A percentile compares a stretch with the other conserved stretches of the same genome.
phyloP scores from a whole-genome alignment of 2,329 filamentous ascomycete species.

The Cercospora berteroae region DNA sequence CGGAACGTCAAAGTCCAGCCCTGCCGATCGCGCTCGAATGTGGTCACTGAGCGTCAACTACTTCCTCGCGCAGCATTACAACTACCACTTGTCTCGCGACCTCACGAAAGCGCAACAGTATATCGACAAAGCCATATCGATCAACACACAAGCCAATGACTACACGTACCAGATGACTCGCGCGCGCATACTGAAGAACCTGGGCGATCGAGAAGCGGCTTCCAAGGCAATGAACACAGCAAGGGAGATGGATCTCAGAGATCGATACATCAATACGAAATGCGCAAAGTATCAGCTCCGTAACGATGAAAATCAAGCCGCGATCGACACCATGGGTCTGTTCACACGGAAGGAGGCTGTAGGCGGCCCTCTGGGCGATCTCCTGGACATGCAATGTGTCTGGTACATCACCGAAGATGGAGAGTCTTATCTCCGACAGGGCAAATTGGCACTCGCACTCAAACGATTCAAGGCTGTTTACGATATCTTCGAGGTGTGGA shows the following conservation, averaged over 20 bases:
- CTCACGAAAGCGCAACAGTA: constrained; percentile 76
- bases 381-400: constrained; percentile 97
- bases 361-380: constrained; percentile 82
- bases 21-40: constrained; percentile 45
- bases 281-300: constrained; percentile 94
- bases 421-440: constrained; percentile 79
- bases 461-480: constrained; percentile 88
- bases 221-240: constrained; percentile 86
- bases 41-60: constrained; percentile 81
- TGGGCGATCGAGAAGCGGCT: constrained; percentile 74
- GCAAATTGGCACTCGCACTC: constrained; percentile 78
- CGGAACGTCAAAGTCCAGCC: constrained; percentile 38
- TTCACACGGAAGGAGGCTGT: constrained; percentile 90
- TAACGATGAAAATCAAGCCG: constrained; percentile 84
- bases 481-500: constrained; percentile 95
- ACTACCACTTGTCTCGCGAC: constrained; percentile 84
- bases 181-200: constrained; percentile 90
- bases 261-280: constrained; percentile 98
- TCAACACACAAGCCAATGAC: constrained; percentile 79
- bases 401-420: constrained; percentile 97
- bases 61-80: constrained; percentile 95
- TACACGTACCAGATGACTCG: constrained; percentile 94
- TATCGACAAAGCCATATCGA: constrained; percentile 77
- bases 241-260: constrained; percentile 78
- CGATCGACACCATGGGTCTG: constrained; percentile 82